Evolutionary conservation across 805 yeast species (phyloP).

Genomic region (Candida incommunis): DNA sequence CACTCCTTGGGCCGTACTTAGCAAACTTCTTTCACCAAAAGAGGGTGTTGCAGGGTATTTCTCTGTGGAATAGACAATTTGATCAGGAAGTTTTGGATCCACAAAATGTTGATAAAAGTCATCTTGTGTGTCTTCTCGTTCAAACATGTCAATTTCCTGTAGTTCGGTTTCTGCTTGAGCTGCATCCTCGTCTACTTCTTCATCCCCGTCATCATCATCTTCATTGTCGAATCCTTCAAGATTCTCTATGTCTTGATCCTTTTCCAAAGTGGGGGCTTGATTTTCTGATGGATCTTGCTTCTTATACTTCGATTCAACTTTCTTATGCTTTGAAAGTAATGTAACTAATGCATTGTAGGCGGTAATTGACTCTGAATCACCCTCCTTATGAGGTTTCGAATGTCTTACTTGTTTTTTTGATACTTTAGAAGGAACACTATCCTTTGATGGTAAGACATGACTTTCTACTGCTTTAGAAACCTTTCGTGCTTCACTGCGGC

Average conservation of each 20-base stretch:
- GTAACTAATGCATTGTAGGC: not conserved
- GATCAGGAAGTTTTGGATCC: not conserved
- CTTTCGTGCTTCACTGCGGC: no score
- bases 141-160: not conserved
- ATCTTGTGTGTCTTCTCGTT: not conserved
- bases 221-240: not conserved
- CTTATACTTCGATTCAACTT: not conserved
- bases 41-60: not conserved
- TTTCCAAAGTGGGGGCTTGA: not conserved
- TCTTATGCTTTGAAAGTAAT: not conserved
- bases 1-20: not conserved
- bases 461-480: no score
- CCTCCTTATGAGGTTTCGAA: no score
- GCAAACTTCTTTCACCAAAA: not conserved
- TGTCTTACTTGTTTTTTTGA: no score
- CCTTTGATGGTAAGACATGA: no score
- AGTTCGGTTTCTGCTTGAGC: not conserved
- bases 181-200: slow-evolving; percentile 11
- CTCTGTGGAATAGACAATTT: slow-evolving; percentile 7
- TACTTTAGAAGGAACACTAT: no score
- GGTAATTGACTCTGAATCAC: not conserved
- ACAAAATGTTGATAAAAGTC: not conserved
- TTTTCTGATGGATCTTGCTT: not conserved
- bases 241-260: not conserved
- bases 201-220: slow-evolving; percentile 5